Conservation (phyloP, 345 rosid species). For the Melaleuca alternifolia region DNA sequence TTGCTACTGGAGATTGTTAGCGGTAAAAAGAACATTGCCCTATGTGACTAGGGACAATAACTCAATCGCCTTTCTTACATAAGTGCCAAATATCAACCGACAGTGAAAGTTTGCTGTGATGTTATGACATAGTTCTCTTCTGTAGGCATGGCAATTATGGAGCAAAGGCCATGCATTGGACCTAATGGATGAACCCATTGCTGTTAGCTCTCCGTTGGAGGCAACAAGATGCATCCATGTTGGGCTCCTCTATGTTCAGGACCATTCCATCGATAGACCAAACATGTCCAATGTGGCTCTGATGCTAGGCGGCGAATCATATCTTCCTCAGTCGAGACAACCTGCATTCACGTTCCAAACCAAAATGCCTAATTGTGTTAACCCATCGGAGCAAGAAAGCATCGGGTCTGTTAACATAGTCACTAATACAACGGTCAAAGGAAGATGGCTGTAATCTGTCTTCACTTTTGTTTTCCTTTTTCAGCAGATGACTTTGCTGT, state of each 20-base stretch:
- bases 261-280: constrained; percentile 11
- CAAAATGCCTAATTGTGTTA: neutral
- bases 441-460: neutral
- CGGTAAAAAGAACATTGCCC: neutral
- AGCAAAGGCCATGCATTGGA: neutral
- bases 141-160: neutral
- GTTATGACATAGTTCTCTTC: neutral
- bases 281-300: constrained; percentile 5
- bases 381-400: neutral
- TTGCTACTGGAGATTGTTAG: constrained; percentile 15
- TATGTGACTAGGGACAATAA: neutral
- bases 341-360: neutral
- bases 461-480: neutral
- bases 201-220: neutral
- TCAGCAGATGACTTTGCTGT: neutral
- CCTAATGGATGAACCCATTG: neutral
- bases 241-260: constrained; percentile 17
- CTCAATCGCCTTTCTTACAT: constrained; percentile 2
- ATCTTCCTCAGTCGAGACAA: neutral
- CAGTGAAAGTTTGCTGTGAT: neutral
- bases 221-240: neutral
- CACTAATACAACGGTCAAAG: neutral
- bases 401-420: neutral
- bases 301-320: neutral
- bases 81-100: neutral